Base-by-base conservation (phyloP, 805 yeast genomes). In the Dipodascus albidus region DNA sequence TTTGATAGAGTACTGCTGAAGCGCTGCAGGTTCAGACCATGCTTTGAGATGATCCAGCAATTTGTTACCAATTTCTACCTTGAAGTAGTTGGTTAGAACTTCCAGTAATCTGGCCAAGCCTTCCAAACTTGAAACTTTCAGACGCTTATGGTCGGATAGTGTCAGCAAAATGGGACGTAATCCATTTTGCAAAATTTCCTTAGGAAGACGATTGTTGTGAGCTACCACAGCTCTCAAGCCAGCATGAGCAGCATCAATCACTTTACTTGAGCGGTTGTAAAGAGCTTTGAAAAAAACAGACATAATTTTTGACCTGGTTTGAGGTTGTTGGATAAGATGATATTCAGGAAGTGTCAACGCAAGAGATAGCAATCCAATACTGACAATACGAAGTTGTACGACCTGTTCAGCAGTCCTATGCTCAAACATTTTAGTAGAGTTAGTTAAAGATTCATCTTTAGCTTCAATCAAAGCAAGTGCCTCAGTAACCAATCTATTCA, bases 391-490 rank as follows among this genome's bases (percentile, higher is more conserved):
- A 47, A 95, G 69, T 59, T 87, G 88, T 2, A 89, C 82, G 52
- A 95, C 74, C 61, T 91, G 97, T 63, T 87, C 91, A 0, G 96
- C 77, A 0, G 96, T 90, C 54, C 88, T 77, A 63, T 89, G 83
- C 63, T 93, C 99, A 49, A 86, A 79, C 1, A 88, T 81, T 35
- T 93, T 77, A 62, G 87, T 95, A 0, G 88, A 86, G 57, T 89
- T 87, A 0, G 96, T 88, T 57, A 95, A 73, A 1, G 96, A 87
- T 61, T 91, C 97, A 66, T 93, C 99, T 54, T 93, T 99, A 0
- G 99, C 98, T 70, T 93, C 99, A 4, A 93, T 97, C 50, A 93
- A 71, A 0, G 96, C 96, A 53, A 91, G 74, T 0, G 97, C 96
- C 65, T 93, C 99, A 54, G 87, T 79, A 8, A 93, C 70, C 53